These are phyloP conservation scores for Fusarium azukiicola DNA, from an alignment of 2,329 filamentous ascomycete species.

Conservation along the genomic window DNA sequence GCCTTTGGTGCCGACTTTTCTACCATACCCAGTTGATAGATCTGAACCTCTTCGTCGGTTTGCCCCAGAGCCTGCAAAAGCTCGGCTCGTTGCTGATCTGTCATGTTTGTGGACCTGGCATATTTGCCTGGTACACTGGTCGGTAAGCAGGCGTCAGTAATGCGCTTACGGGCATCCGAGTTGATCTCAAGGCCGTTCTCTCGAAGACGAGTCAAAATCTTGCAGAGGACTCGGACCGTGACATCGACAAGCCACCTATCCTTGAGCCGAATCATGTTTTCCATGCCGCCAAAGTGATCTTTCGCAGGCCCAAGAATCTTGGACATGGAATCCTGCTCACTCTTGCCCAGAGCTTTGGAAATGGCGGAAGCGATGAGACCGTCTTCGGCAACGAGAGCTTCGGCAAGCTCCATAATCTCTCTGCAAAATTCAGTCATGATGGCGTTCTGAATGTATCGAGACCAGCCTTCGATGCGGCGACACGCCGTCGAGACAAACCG, in stretches of 20 bases:
- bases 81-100: slow-evolving; percentile 91
- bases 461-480: slow-evolving; percentile 91
- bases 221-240: slow-evolving; percentile 90
- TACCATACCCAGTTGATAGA: slow-evolving; percentile 65
- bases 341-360: slow-evolving; percentile 65
- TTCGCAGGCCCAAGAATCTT: slow-evolving; percentile 65
- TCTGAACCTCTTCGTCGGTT: slow-evolving; percentile 76
- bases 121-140: slow-evolving; percentile 76
- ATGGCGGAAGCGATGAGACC: slow-evolving; percentile 88
- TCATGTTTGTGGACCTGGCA: slow-evolving; percentile 88
- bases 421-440: slow-evolving; percentile 96
- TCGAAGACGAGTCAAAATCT: slow-evolving; percentile 90
- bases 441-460: slow-evolving; percentile 85
- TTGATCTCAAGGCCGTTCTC: slow-evolving; percentile 88
- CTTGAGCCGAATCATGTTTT: slow-evolving; percentile 93
- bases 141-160: slow-evolving; percentile 83
- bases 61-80: slow-evolving; percentile 83
- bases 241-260: slow-evolving; percentile 92
- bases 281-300: slow-evolving; percentile 82
- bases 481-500: slow-evolving; percentile 90
- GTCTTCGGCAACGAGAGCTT: slow-evolving; percentile 91
- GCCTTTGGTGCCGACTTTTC: slow-evolving; percentile 47
- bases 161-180: slow-evolving; percentile 77
- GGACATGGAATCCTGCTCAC: slow-evolving; percentile 64
- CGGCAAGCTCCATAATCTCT: slow-evolving; percentile 96